Percentiles rank a stretch among this genome's conserved stretches.
These are phyloP conservation scores for Lupinus albus DNA, from an alignment of 306 rosid species.

Conservation along the genomic window DNA sequence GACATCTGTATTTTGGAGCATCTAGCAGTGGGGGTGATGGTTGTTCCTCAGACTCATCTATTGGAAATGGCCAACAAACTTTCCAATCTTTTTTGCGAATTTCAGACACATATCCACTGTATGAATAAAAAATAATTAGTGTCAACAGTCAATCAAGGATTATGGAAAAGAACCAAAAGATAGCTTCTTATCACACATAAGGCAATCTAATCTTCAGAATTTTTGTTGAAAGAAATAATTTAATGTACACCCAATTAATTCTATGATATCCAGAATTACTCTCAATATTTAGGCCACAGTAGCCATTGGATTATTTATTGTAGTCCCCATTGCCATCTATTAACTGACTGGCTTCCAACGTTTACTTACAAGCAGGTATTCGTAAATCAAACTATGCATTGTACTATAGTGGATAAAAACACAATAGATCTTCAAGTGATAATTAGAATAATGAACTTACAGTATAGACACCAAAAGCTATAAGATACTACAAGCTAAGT, in stretches of 20 bases:
- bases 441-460: slow-evolving; percentile 20
- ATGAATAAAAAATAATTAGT: slow-evolving; percentile 41
- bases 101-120: slow-evolving; percentile 87
- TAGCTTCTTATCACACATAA: slow-evolving; percentile 29
- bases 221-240: slow-evolving; percentile 7
- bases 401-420: slow-evolving; percentile 26
- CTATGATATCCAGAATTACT: slow-evolving; percentile 5
- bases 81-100: slow-evolving; percentile 78
- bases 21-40: slow-evolving; percentile 61
- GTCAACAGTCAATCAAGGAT: slow-evolving; percentile 14
- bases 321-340: slow-evolving; percentile 28
- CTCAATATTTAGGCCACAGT: slow-evolving; percentile 30
- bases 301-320: slow-evolving; percentile 18
- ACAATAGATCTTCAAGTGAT: slow-evolving; percentile 21
- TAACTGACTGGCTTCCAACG: slow-evolving; percentile 21
- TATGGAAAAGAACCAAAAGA: slow-evolving; percentile 35
- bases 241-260: slow-evolving; percentile 8
- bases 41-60: slow-evolving; percentile 56
- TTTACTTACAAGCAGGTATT: neutral
- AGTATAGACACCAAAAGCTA: neutral
- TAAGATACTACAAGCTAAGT: slow-evolving; percentile 22
- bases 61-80: slow-evolving; percentile 79
- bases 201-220: neutral
- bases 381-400: neutral
- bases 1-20: slow-evolving; percentile 62